Conservation (phyloP, 306 rosid species). For the Vicia sativa region DNA sequence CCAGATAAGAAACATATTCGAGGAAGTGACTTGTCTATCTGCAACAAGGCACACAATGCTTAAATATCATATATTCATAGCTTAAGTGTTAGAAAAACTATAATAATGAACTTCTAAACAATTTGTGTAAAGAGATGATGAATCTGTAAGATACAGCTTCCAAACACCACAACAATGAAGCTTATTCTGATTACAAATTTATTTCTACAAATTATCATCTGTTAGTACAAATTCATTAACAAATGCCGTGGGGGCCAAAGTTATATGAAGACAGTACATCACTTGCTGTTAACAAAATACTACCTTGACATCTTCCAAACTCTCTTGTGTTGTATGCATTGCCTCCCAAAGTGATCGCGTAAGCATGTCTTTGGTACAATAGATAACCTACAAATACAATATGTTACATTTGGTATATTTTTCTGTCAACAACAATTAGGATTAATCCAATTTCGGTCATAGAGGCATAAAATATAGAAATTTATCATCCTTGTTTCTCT, state of each 20-base stretch:
- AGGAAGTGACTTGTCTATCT: slow-evolving; percentile 77
- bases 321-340: slow-evolving; percentile 67
- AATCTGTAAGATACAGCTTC: not conserved
- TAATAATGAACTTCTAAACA: not conserved
- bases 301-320: slow-evolving; percentile 68
- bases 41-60: slow-evolving; percentile 44
- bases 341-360: slow-evolving; percentile 78
- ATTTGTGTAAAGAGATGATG: slow-evolving; percentile 10
- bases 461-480: not conserved
- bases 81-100: slow-evolving; percentile 2
- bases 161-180: slow-evolving; percentile 10
- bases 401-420: slow-evolving; percentile 4
- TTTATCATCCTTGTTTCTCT: not conserved
- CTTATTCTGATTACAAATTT: not conserved
- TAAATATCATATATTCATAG: slow-evolving; percentile 6
- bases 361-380: slow-evolving; percentile 85
- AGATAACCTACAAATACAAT: slow-evolving; percentile 55
- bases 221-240: slow-evolving; percentile 13
- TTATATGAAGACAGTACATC: slow-evolving; percentile 22
- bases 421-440: not conserved
- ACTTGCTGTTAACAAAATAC: slow-evolving; percentile 31
- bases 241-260: slow-evolving; percentile 2
- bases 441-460: not conserved
- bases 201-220: slow-evolving; percentile 16
- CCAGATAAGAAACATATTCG: slow-evolving; percentile 96